Conservation (phyloP, 2,329 filamentous ascomycete species). For the Talaromyces rugulosus region DNA sequence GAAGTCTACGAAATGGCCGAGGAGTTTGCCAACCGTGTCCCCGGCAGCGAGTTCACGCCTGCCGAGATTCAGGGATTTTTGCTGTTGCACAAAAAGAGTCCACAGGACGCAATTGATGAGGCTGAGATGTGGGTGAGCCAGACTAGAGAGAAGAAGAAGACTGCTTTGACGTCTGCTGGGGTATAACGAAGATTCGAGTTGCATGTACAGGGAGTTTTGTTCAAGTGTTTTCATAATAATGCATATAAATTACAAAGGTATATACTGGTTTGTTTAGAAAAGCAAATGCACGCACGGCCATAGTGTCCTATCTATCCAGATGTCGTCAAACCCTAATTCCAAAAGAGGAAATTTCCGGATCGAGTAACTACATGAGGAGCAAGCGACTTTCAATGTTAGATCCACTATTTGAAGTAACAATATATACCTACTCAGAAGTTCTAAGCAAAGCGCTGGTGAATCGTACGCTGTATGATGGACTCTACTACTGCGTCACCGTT, state of each 20-base stretch:
- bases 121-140: slow-evolving; percentile 27
- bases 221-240: background rate
- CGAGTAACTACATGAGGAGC: background rate
- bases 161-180: background rate
- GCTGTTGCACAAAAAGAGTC: slow-evolving; percentile 31
- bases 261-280: background rate
- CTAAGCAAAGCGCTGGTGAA: background rate
- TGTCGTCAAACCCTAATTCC: background rate
- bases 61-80: slow-evolving; percentile 41
- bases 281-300: background rate
- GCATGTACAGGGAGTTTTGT: background rate
- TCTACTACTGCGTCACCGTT: background rate
- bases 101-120: slow-evolving; percentile 26
- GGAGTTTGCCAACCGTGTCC: slow-evolving; percentile 30
- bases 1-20: slow-evolving; percentile 22
- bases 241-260: background rate
- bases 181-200: background rate
- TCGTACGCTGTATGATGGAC: background rate
- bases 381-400: background rate
- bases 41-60: slow-evolving; percentile 32
- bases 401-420: no score
- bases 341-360: background rate
- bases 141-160: slow-evolving; percentile 22
- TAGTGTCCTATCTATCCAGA: background rate
- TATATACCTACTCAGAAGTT: background rate